phyloP scores from a whole-genome alignment of 176 grass and related monocot genomes.

The Carex cristatella region DNA sequence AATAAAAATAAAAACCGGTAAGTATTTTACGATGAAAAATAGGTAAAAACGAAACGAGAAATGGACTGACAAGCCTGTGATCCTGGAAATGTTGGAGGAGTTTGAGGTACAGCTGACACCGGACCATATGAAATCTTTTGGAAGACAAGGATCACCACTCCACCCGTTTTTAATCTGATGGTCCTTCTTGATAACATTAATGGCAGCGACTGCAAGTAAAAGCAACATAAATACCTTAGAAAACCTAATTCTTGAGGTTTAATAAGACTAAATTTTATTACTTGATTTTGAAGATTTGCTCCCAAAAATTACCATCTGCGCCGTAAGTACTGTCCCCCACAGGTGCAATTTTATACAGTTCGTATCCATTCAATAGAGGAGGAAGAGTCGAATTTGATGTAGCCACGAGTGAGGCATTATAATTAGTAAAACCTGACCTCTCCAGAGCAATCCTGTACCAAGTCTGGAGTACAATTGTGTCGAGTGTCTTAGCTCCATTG shows the following conservation, averaged over 20 bases:
- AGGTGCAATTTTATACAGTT: constrained; percentile 14
- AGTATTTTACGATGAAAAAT: neutral
- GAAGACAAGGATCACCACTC: constrained; percentile 46
- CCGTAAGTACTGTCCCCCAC: neutral
- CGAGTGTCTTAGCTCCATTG: neutral
- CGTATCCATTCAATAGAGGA: constrained; percentile 29
- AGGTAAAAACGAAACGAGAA: neutral
- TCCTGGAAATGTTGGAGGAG: constrained; percentile 11
- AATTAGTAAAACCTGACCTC: neutral
- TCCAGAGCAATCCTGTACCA: neutral
- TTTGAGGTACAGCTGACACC: constrained; percentile 21
- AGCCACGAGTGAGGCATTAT: neutral
- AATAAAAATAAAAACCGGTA: neutral
- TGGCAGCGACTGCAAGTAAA: constrained; percentile 22
- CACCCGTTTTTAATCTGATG: constrained; percentile 35
- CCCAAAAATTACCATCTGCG: neutral
- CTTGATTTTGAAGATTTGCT: neutral
- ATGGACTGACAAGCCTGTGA: constrained; percentile 25
- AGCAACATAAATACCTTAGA: neutral
- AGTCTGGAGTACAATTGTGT: neutral
- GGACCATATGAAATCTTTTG: constrained; percentile 25
- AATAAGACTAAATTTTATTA: neutral
- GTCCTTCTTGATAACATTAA: constrained; percentile 23
- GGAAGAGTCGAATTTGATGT: constrained; percentile 11
- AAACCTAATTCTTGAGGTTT: neutral